A percentile compares a stretch with the other conserved stretches of the same genome.
Conservation (phyloP, 2,329 filamentous ascomycete species). For the Pseudocercospora musae region DNA sequence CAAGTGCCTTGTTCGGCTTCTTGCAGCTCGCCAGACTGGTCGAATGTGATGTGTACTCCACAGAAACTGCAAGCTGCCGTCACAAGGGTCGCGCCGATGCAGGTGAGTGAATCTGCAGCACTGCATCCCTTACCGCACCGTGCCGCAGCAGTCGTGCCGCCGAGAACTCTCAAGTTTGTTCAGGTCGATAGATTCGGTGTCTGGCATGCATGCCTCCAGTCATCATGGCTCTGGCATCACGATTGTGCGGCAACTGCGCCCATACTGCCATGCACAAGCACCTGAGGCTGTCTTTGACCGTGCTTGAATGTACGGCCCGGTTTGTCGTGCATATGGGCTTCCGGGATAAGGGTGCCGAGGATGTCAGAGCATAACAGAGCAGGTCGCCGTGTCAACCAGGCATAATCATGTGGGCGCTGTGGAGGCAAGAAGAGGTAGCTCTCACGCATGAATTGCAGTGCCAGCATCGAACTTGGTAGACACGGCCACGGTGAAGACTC, state of each 20-base stretch:
- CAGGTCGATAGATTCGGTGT: not conserved
- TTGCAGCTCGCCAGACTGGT: not conserved
- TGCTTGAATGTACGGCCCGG: not conserved
- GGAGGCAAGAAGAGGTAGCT: not conserved
- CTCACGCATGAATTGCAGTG: not conserved
- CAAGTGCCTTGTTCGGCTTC: not conserved
- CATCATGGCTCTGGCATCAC: not conserved
- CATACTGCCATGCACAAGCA: no score
- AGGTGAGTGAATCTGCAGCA: not conserved
- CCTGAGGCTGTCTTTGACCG: not conserved
- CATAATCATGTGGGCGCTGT: no score
- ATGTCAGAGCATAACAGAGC: conserved; percentile 4
- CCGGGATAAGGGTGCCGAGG: not conserved
- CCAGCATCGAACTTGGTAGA: not conserved
- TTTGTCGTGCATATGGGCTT: not conserved
- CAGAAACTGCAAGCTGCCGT: not conserved
- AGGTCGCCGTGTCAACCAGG: conserved; percentile 1
- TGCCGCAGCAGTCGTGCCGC: not conserved
- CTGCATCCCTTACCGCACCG: not conserved
- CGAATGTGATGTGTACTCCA: not conserved
- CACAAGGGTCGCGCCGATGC: not conserved
- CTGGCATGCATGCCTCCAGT: not conserved
- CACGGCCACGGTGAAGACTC: not conserved
- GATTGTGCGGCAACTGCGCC: no score
- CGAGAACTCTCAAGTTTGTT: not conserved